phyloP scores from a whole-genome alignment of 345 rosid species.

The Draba incana region DNA sequence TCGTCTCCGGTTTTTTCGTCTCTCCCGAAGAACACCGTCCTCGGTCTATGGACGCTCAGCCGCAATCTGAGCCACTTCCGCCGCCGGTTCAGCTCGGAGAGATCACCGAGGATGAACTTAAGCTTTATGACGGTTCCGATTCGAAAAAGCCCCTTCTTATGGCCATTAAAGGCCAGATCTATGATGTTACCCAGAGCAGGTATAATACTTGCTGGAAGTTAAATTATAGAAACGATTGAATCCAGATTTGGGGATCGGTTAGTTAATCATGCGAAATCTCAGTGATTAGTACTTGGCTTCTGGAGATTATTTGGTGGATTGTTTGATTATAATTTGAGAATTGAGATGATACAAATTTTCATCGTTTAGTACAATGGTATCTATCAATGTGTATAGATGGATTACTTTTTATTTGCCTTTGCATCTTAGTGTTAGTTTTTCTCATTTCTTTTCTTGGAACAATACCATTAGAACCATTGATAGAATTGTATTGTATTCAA shows the following conservation, averaged over 20 bases:
- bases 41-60: conserved; percentile 49
- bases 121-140: conserved; percentile 80
- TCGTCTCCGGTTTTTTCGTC: conserved; percentile 65
- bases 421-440: background rate
- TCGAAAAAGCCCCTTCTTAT: conserved; percentile 85
- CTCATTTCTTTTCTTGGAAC: background rate
- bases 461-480: conserved; percentile 1
- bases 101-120: conserved; percentile 78
- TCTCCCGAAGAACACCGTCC: conserved; percentile 49
- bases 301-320: background rate
- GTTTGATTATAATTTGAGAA: background rate
- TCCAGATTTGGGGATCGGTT: conserved; percentile 1
- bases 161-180: conserved; percentile 99
- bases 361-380: too few species aligned
- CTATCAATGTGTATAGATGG: background rate
- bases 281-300: background rate
- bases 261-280: background rate
- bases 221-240: background rate
- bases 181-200: conserved; percentile 99
- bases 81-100: conserved; percentile 99
- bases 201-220: conserved; percentile 10
- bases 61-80: conserved; percentile 74
- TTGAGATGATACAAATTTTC: too few species aligned
- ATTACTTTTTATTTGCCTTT: background rate
- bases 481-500: background rate